These are phyloP conservation scores for Debaryomyces sp. DNA, from an alignment of 1,139 yeast species.

Conservation along the genomic window DNA sequence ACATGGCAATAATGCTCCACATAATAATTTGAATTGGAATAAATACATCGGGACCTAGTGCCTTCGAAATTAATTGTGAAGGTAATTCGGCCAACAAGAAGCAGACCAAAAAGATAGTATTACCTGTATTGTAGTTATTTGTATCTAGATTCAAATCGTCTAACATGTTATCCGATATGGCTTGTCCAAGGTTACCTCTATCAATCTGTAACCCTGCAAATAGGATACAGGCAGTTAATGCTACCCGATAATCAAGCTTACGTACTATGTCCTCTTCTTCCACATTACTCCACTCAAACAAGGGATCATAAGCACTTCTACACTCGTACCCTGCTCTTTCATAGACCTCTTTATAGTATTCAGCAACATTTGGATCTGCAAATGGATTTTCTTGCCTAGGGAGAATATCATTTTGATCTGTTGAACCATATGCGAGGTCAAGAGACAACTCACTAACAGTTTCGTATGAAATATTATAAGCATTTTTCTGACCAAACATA, in stretches of 20 bases:
- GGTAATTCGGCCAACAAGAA: conserved; percentile 58
- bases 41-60: conserved; percentile 56
- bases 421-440: not conserved
- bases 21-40: conserved; percentile 52
- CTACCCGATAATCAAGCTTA: conserved; percentile 48
- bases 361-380: conserved; percentile 35
- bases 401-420: not conserved
- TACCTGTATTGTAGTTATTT: conserved; percentile 51
- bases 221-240: conserved; percentile 51
- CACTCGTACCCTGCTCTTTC: conserved; percentile 49
- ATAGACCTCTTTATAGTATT: conserved; percentile 41
- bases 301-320: conserved; percentile 45
- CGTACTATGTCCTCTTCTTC: conserved; percentile 45
- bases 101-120: conserved; percentile 45
- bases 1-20: conserved; percentile 55
- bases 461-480: not conserved
- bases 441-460: not conserved
- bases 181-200: conserved; percentile 52
- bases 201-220: conserved; percentile 56
- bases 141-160: conserved; percentile 47
- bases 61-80: conserved; percentile 55
- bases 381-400: not conserved
- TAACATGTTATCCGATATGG: conserved; percentile 51
- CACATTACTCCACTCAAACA: conserved; percentile 43
- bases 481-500: not conserved